A percentile compares a stretch with the other conserved stretches of the same genome.
Conservation (phyloP, 208 protist genomes). For the Trichomonas tenax region DNA sequence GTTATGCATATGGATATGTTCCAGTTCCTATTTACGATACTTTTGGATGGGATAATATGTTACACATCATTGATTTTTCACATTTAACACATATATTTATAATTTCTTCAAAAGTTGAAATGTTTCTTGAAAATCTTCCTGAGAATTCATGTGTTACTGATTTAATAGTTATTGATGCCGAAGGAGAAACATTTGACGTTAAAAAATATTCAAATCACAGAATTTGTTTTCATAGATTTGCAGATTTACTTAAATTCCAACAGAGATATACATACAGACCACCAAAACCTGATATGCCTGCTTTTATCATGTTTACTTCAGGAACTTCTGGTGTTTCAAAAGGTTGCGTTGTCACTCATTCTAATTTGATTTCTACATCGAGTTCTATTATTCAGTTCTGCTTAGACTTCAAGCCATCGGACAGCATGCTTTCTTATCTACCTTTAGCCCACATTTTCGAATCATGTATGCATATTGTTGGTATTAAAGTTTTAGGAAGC, state of each 20-base stretch:
- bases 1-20: slow-evolving; percentile 19
- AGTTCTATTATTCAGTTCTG: neutral
- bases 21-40: slow-evolving; percentile 29
- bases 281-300: neutral
- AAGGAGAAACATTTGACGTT: neutral
- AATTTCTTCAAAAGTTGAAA: neutral
- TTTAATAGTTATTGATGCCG: neutral
- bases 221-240: neutral
- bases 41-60: slow-evolving; percentile 11
- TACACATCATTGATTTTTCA: slow-evolving; percentile 27
- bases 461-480: neutral
- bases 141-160: neutral
- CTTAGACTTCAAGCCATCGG: neutral
- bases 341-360: slow-evolving; percentile 22
- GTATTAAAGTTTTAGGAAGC: neutral
- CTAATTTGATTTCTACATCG: neutral
- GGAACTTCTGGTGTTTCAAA: slow-evolving; percentile 3
- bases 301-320: neutral
- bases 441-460: slow-evolving; percentile 30
- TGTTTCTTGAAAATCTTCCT: neutral
- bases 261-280: neutral
- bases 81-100: neutral
- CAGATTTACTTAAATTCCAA: neutral
- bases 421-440: slow-evolving; percentile 23
- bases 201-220: neutral